Conservation (phyloP, 306 rosid species). For the Quercus berberidifolia region DNA sequence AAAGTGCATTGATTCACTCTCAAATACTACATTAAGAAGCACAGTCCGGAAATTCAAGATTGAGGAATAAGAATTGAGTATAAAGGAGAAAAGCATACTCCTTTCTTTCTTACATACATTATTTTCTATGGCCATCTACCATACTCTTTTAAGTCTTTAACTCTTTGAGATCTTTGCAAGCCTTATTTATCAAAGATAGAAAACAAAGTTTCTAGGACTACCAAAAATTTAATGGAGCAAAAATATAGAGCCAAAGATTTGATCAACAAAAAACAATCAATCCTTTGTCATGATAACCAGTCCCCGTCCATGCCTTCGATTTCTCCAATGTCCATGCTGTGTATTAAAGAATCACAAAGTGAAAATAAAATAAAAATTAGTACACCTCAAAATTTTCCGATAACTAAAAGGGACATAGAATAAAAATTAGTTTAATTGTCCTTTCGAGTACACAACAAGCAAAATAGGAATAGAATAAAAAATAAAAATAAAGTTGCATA, state of each 20-base stretch:
- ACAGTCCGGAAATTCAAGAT: not conserved
- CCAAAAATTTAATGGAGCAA: conserved; percentile 13
- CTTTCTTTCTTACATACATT: conserved; percentile 20
- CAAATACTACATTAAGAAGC: not conserved
- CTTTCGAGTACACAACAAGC: not conserved
- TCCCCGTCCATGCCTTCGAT: conserved; percentile 77
- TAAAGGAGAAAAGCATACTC: not conserved
- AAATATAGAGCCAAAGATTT: conserved; percentile 39
- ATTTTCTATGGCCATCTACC: conserved; percentile 29
- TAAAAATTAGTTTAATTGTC: not conserved
- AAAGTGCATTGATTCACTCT: not conserved
- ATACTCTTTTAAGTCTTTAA: not conserved
- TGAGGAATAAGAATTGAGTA: not conserved
- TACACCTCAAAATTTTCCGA: not conserved
- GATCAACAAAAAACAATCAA: conserved; percentile 37
- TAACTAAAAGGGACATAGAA: not conserved
- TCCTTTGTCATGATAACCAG: conserved; percentile 67
- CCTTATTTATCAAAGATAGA: conserved; percentile 32
- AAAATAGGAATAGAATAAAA: not conserved
- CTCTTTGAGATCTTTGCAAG: conserved; percentile 33
- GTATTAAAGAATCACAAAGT: conserved; percentile 2
- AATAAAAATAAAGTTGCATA: not conserved
- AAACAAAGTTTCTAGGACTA: conserved; percentile 18
- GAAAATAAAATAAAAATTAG: not conserved
- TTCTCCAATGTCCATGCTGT: conserved; percentile 88